Evolutionary conservation across 2,329 filamentous ascomycete species (phyloP).

Genomic region (Sporothrix inflata): DNA sequence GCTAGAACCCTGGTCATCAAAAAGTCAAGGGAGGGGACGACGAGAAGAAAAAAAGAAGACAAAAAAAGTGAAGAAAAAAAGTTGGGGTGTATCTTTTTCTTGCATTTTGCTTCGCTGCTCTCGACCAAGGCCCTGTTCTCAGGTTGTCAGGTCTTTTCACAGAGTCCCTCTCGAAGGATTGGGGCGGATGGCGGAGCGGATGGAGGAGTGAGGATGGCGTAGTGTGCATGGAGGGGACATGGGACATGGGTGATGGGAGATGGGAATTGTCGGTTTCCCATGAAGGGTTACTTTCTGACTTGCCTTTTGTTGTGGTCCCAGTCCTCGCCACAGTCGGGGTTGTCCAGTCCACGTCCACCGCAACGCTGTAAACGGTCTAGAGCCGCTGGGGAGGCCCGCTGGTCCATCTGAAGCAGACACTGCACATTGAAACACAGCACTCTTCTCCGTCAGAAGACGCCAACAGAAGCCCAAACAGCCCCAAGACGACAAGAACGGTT

Average conservation of each 20-base stretch:
- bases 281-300: not conserved
- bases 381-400: not conserved
- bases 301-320: not conserved
- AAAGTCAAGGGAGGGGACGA: not conserved
- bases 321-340: not conserved
- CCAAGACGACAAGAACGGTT: constrained; percentile 9
- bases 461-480: not conserved
- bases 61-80: not conserved
- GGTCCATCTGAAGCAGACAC: not conserved
- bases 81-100: not conserved
- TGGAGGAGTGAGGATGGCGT: not conserved
- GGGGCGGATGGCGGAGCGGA: not conserved
- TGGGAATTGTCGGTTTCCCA: constrained; percentile 7
- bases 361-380: constrained; percentile 19
- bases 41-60: not conserved
- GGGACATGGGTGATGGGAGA: not conserved
- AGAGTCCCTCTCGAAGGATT: not conserved
- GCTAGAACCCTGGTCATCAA: not conserved
- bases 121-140: not conserved
- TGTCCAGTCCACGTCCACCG: not conserved
- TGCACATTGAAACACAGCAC: constrained; percentile 13
- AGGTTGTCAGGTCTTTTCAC: not conserved
- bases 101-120: not conserved
- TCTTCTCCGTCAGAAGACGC: too few relatives aligned
- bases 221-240: not conserved